These are phyloP conservation scores for Psilocybe cubensis DNA, from an alignment of 768 basidiomycete species.

Conservation along the genomic window DNA sequence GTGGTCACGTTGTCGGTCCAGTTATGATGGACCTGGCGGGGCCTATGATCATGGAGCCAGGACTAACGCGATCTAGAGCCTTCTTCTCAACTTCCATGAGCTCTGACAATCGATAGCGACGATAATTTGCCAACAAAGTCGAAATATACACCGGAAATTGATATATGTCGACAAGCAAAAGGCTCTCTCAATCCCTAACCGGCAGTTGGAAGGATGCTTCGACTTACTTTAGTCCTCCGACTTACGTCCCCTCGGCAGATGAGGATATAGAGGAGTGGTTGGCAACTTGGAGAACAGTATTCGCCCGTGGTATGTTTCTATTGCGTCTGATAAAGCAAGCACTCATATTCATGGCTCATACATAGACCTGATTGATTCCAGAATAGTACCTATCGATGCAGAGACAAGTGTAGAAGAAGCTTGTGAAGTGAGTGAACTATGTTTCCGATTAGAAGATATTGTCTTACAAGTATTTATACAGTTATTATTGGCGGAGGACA, in stretches of 20 bases:
- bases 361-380: slow-evolving; percentile 72
- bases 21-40: neutral
- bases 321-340: too few relatives aligned
- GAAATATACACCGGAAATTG: slow-evolving; percentile 1
- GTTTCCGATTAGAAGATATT: neutral
- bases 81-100: slow-evolving; percentile 11
- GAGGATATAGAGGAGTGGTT: slow-evolving; percentile 52
- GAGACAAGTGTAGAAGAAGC: slow-evolving; percentile 81
- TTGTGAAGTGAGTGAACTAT: slow-evolving; percentile 60
- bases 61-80: neutral
- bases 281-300: slow-evolving; percentile 54
- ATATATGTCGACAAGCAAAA: slow-evolving; percentile 38
- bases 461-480: slow-evolving; percentile 27
- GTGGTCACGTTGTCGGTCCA: slow-evolving; percentile 17
- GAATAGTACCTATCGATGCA: slow-evolving; percentile 67
- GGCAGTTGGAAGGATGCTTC: slow-evolving; percentile 37
- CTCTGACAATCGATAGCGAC: slow-evolving; percentile 4
- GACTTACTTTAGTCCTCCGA: slow-evolving; percentile 15
- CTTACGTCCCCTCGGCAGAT: slow-evolving; percentile 28
- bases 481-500: slow-evolving; percentile 66
- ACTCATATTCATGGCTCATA: neutral
- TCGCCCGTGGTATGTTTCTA: slow-evolving; percentile 60
- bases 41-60: slow-evolving; percentile 2
- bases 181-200: slow-evolving; percentile 41
- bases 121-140: neutral